These are phyloP conservation scores for Claviceps sp. DNA, from an alignment of 2,329 filamentous ascomycete species.

Conservation along the genomic window DNA sequence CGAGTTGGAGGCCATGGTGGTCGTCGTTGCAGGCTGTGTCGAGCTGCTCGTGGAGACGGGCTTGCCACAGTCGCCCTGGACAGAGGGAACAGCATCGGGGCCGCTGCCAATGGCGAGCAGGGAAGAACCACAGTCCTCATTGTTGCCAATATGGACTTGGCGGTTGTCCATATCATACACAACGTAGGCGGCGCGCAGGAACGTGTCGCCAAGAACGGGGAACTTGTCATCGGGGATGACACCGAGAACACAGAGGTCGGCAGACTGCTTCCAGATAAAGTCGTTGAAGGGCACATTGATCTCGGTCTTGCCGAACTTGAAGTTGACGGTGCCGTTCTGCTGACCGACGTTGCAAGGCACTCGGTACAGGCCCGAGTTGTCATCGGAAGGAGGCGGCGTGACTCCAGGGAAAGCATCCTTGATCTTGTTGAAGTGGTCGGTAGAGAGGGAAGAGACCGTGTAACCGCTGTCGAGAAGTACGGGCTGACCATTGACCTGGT, in stretches of 20 bases:
- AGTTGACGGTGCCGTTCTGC: conserved; percentile 29
- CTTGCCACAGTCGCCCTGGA: conserved; percentile 18
- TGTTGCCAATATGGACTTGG: conserved; percentile 23
- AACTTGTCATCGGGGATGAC: conserved; percentile 28
- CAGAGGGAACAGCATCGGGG: conserved; percentile 21
- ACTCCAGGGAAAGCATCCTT: conserved; percentile 23
- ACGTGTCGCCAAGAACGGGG: conserved; percentile 30
- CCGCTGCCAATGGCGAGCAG: conserved; percentile 25
- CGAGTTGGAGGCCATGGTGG: neutral
- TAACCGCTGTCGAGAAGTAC: conserved; percentile 55
- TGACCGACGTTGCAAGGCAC: conserved; percentile 29
- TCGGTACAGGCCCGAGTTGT: conserved; percentile 28
- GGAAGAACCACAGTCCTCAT: conserved; percentile 24
- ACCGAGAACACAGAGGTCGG: conserved; percentile 27
- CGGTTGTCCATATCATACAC: conserved; percentile 29
- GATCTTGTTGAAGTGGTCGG: conserved; percentile 34
- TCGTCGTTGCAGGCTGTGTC: neutral
- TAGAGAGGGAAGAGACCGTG: conserved; percentile 53
- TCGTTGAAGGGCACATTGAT: conserved; percentile 33
- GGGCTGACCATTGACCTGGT: conserved; percentile 21
- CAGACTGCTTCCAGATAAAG: conserved; percentile 28
- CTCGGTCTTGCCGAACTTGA: conserved; percentile 30
- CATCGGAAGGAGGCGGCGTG: conserved; percentile 7
- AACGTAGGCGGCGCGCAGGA: conserved; percentile 30
- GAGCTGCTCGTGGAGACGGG: conserved; percentile 8